Percentiles rank a stretch among this genome's conserved stretches.
Conservation (phyloP, 495 filamentous ascomycete genomes). For the Talaromyces liani region DNA sequence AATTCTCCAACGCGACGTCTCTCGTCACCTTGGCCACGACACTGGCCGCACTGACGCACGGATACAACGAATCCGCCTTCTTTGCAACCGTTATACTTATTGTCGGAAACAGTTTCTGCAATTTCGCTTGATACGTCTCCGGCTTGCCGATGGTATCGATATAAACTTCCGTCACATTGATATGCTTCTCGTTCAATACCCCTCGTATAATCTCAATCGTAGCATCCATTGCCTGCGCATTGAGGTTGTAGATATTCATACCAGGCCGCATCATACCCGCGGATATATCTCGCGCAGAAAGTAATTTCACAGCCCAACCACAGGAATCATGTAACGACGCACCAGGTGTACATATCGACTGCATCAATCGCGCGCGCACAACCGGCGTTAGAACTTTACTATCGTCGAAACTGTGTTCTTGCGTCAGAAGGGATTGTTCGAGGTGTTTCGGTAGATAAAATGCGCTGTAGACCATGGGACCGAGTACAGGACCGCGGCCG, state of each 20-base stretch:
- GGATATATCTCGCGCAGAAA: constrained; percentile 79
- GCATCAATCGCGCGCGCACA: constrained; percentile 70
- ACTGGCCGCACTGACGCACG: constrained; percentile 85
- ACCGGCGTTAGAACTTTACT: constrained; percentile 76
- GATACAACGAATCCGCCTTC: constrained; percentile 92
- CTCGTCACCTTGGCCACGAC: constrained; percentile 95
- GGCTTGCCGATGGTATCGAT: constrained; percentile 92
- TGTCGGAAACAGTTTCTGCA: constrained; percentile 78
- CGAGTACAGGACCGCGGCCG: constrained; percentile 87
- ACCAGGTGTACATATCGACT: constrained; percentile 56
- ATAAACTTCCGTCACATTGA: constrained; percentile 82
- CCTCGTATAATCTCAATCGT: constrained; percentile 77
- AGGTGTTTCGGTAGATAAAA: constrained; percentile 69
- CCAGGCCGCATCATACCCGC: constrained; percentile 68
- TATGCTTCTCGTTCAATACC: constrained; percentile 58
- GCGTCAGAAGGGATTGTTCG: constrained; percentile 64
- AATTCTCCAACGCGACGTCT: constrained; percentile 76
- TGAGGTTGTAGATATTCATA: constrained; percentile 72
- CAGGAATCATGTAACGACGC: constrained; percentile 58
- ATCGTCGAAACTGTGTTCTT: constrained; percentile 81
- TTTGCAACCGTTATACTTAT: constrained; percentile 81
- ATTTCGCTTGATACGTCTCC: constrained; percentile 69
- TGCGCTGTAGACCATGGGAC: constrained; percentile 94
- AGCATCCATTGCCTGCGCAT: constrained; percentile 96
- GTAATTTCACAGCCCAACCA: constrained; percentile 73